Evolutionary conservation across 2,329 filamentous ascomycete genomes (phyloP), one percentile per base, ranked within the genome.

Genomic region (Cladosporium velox): DNA sequence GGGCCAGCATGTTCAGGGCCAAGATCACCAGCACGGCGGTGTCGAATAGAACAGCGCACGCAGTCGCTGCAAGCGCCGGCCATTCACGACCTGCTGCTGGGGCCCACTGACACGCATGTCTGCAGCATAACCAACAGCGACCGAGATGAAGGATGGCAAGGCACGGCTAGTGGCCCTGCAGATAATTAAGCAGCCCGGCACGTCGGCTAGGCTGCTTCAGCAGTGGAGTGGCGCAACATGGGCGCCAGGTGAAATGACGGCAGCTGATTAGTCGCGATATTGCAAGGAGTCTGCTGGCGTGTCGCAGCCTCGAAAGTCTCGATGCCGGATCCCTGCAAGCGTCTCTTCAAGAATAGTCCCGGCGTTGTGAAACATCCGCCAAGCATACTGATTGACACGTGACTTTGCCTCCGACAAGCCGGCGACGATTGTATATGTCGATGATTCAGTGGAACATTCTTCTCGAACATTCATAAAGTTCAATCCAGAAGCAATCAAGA

Each of bases 191-290:
- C 49, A 62, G 11, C 28, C 52, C 52, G 52, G 28, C 52, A 11
- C 10, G 52, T 30, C 52, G 52, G 28, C 52, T 34, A 55, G 52
- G 52, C 18, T 32, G 52, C 52, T 55, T 55, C 28, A 34, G 28
- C 32, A 34, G 52, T 21, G n/a, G 28, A 32, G 52, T 55, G 26
- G 51, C 51, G 51, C 18, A 61, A 49, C 41, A 60, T 47, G 21
- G 38, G 51, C 51, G 51, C 18, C 28, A 15, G 26, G 32, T 15
- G 21, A 15, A 18, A 55, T 32, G 21, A 32, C 60, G 60, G 60
- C 60, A 63, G 47, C 60, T 52, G 60, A 63, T 63, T 63, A 38
- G 60, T 54, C 11, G 60, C 34, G 34, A 63, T 63, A 49, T 63
- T 41, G 32, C n/a, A 54, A 28, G 49, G 30, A 30, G 34, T 32